Percentiles rank a stretch among this genome's conserved stretches.
phyloP scores from a whole-genome alignment of 2,329 filamentous ascomycete species.

The Magnaporthiopsis incrustans region DNA sequence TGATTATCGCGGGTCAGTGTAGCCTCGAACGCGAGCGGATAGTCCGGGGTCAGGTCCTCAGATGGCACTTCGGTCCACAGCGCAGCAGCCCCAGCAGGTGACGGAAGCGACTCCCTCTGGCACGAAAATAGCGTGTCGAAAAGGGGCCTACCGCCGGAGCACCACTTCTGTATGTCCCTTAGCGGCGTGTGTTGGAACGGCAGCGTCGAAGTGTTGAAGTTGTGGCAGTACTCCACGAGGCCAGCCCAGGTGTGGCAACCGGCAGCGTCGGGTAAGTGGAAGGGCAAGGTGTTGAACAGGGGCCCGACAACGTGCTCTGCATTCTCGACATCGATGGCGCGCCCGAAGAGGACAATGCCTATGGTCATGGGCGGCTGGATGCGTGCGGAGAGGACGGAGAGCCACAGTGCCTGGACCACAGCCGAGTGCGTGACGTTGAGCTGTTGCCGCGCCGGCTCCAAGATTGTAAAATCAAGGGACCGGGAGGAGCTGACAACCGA shows the following conservation, averaged over 20 bases:
- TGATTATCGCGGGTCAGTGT: conserved; percentile 39
- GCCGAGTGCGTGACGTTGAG: conserved; percentile 73
- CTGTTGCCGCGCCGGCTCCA: conserved; percentile 46
- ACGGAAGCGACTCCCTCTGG: conserved; percentile 35
- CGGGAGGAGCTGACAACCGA: conserved; percentile 15
- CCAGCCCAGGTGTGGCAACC: conserved; percentile 46
- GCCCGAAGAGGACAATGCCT: conserved; percentile 72
- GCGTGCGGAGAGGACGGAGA: conserved; percentile 49
- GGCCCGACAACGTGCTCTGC: conserved; percentile 68
- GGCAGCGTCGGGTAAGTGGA: conserved; percentile 29
- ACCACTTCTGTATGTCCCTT: conserved; percentile 75
- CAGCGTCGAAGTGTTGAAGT: conserved; percentile 59
- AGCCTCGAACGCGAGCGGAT: conserved; percentile 71
- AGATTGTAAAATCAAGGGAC: conserved; percentile 26
- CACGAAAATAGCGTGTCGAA: conserved; percentile 84
- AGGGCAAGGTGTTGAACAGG: conserved; percentile 84
- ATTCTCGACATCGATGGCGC: conserved; percentile 58
- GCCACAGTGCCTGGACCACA: conserved; percentile 68
- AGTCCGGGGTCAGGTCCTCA: conserved; percentile 46
- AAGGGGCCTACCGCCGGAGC: conserved; percentile 47
- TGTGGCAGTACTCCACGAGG: conserved; percentile 57
- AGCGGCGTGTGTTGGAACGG: conserved; percentile 73
- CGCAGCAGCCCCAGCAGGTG: conserved; percentile 14
- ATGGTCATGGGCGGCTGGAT: conserved; percentile 43
- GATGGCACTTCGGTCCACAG: conserved; percentile 42